These are phyloP conservation scores for Puccinia brachypodii DNA, from an alignment of 1,284 basidiomycete genomes.

Conservation along the genomic window DNA sequence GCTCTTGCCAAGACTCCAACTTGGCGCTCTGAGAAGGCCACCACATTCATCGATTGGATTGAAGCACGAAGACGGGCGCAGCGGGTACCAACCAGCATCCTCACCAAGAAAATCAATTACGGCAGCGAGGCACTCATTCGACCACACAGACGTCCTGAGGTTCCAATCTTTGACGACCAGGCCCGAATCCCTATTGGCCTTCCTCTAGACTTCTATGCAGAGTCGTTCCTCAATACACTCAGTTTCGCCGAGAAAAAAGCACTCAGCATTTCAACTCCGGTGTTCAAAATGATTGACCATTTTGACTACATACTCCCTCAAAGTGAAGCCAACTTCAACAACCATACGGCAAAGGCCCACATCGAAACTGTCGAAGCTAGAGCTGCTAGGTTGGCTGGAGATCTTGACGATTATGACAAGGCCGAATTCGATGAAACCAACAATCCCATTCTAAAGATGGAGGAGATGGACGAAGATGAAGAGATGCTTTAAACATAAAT, in stretches of 20 bases:
- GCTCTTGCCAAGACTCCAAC: slow-evolving; percentile 13
- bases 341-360: neutral
- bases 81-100: neutral
- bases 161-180: neutral
- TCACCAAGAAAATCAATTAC: neutral
- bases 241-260: slow-evolving; percentile 16
- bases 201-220: slow-evolving; percentile 23
- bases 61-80: neutral
- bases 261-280: slow-evolving; percentile 7
- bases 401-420: neutral
- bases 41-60: slow-evolving; percentile 38
- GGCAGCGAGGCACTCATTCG: neutral
- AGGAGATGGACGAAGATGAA: slow-evolving; percentile 1
- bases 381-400: neutral
- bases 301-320: slow-evolving; percentile 13
- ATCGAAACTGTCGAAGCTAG: neutral
- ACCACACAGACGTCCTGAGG: neutral
- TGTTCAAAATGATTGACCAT: slow-evolving; percentile 13
- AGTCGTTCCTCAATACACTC: neutral
- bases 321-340: neutral
- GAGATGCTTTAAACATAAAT: neutral
- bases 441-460: too few relatives aligned
- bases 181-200: slow-evolving; percentile 29
- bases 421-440: neutral
- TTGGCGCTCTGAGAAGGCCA: slow-evolving; percentile 31